Evolutionary conservation across 2,329 filamentous ascomycete genomes (phyloP).

Genomic region (Leptoxyphium fumago): DNA sequence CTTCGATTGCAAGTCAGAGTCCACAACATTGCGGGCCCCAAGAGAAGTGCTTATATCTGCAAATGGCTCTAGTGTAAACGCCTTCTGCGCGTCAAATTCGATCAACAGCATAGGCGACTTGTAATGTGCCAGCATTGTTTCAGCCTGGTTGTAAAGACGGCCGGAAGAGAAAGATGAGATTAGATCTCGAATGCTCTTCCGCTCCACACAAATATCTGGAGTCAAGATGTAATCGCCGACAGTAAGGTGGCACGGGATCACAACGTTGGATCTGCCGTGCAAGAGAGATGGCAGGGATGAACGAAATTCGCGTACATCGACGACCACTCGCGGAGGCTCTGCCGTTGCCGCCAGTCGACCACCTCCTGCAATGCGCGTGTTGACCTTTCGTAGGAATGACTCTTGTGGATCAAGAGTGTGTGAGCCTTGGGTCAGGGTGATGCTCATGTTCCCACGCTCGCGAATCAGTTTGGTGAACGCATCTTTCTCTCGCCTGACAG

Average conservation of each 20-base stretch:
- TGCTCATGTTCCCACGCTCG: slow-evolving; percentile 78
- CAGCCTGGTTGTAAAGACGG: slow-evolving; percentile 78
- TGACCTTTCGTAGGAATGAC: slow-evolving; percentile 83
- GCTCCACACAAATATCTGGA: slow-evolving; percentile 81
- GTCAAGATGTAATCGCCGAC: slow-evolving; percentile 94
- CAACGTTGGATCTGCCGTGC: slow-evolving; percentile 73
- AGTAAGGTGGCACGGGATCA: slow-evolving; percentile 89
- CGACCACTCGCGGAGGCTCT: slow-evolving; percentile 76
- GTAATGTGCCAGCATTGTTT: slow-evolving; percentile 92
- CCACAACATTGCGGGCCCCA: slow-evolving; percentile 43
- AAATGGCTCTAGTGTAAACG: slow-evolving; percentile 67
- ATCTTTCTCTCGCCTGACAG: slow-evolving; percentile 89
- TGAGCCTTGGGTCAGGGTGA: slow-evolving; percentile 64
- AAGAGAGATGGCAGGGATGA: slow-evolving; percentile 82
- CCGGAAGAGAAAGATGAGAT: slow-evolving; percentile 87
- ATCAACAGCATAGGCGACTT: slow-evolving; percentile 80
- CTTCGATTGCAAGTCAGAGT: slow-evolving; percentile 76
- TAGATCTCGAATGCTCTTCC: slow-evolving; percentile 82
- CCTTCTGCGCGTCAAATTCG: slow-evolving; percentile 95
- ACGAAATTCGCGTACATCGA: slow-evolving; percentile 91
- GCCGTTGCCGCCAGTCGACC: slow-evolving; percentile 72
- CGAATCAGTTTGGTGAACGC: slow-evolving; percentile 89
- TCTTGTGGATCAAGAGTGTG: slow-evolving; percentile 71
- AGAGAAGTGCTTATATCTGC: slow-evolving; percentile 43
- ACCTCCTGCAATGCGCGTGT: slow-evolving; percentile 90